These are phyloP conservation scores for Gryganskiella cystojenkinii DNA, from an alignment of 192 early-diverging fungal species.

Conservation along the genomic window DNA sequence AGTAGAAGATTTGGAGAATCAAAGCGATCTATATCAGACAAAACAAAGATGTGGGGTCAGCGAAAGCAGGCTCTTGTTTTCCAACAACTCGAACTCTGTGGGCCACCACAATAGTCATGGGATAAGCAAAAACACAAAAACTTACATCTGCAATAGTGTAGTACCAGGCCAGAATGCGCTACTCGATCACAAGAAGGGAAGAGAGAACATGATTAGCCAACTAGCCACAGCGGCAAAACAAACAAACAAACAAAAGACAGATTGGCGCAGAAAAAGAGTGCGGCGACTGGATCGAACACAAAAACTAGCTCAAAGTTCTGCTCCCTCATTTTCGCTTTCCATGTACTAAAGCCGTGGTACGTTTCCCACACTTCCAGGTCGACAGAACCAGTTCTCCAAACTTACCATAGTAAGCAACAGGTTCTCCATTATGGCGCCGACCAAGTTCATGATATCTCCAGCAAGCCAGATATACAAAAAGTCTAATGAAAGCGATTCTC, in stretches of 20 bases:
- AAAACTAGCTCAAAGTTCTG: too few relatives aligned
- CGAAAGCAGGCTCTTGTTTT: too few relatives aligned
- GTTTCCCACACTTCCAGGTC: too few relatives aligned
- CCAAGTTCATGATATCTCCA: constrained; percentile 81
- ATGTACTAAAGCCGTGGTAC: too few relatives aligned
- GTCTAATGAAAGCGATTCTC: constrained; percentile 76
- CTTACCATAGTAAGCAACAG: constrained; percentile 77
- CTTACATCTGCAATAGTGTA: constrained; percentile 78
- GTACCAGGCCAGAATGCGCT: constrained; percentile 74
- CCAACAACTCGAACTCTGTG: too few relatives aligned
- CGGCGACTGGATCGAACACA: background rate
- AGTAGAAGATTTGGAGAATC: constrained; percentile 75
- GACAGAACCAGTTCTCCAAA: too few relatives aligned
- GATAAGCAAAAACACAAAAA: background rate
- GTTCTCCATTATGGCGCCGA: constrained; percentile 77
- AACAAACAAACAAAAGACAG: constrained; percentile 2
- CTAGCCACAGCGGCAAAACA: background rate
- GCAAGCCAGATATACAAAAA: constrained; percentile 83
- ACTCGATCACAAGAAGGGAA: background rate
- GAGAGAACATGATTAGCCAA: constrained; percentile 16
- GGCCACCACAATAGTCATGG: background rate
- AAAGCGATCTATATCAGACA: constrained; percentile 45
- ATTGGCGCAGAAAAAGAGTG: background rate
- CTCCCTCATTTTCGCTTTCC: too few relatives aligned
- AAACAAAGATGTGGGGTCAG: background rate